Percentiles rank a stretch among this genome's conserved stretches.
phyloP scores from a whole-genome alignment of 306 rosid species.

The Macrotyloma uniflorum region DNA sequence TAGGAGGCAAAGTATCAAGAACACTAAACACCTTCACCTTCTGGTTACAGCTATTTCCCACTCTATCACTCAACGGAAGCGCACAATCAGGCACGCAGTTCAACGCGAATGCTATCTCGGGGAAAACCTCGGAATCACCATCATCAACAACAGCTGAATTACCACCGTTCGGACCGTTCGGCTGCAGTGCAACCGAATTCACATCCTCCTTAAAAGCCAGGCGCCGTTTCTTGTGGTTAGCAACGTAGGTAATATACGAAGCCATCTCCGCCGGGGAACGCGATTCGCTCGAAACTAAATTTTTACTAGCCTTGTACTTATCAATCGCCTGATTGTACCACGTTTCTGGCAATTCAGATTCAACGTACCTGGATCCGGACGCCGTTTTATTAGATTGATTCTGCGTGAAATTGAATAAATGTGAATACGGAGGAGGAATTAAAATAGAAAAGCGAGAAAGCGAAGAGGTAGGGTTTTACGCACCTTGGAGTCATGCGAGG shows the following conservation, averaged over 20 bases:
- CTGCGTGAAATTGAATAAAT: constrained; percentile 48
- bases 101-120: constrained; percentile 65
- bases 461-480: background rate
- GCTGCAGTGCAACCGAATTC: constrained; percentile 35
- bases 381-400: constrained; percentile 62
- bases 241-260: constrained; percentile 50
- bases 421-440: background rate
- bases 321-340: constrained; percentile 86
- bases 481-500: constrained; percentile 24
- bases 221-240: constrained; percentile 71
- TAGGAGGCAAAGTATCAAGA: constrained; percentile 75
- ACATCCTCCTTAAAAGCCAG: constrained; percentile 59
- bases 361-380: constrained; percentile 65
- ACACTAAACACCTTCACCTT: constrained; percentile 63
- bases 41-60: constrained; percentile 48
- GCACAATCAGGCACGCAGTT: constrained; percentile 94
- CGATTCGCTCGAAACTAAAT: constrained; percentile 55
- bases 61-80: constrained; percentile 52
- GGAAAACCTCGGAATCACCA: constrained; percentile 58
- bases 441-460: background rate
- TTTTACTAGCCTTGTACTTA: constrained; percentile 58
- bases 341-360: constrained; percentile 71
- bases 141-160: constrained; percentile 40
- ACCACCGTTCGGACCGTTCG: constrained; percentile 52
- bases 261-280: constrained; percentile 83